Evolutionary conservation across 2,329 filamentous ascomycete genomes (phyloP), one percentile per base, ranked within the genome.

Genomic region (Ceratocystis cacaofunesta): DNA sequence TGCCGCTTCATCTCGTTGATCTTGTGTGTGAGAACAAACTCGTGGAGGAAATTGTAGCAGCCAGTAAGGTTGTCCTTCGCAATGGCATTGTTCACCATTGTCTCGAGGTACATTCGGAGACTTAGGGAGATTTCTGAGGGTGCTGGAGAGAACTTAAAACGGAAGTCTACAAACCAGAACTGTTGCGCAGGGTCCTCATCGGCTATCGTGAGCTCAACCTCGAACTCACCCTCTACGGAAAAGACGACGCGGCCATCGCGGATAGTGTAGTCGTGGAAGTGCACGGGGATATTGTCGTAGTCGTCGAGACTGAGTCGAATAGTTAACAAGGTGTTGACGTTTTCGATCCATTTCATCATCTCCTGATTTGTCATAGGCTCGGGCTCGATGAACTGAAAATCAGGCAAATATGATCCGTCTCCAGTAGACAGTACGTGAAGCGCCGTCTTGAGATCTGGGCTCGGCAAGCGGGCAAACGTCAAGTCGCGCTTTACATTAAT

Each of bases 131-230:
- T 71, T 61, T 78, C 76, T 12, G 74, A 75, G 0, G 88, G 81
- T 0, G 85, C 80, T 1, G 92, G 92, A 7, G 78, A 80, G 73
- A 95, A 99, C 15, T 85, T 77, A 70, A 95, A 91, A 67, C 92
- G 85, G 71, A 97, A 85, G 73, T 97, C 92, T 68, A 97, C 89
- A 72, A 97, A 96, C 80, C 88, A 96, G 72, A 95, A 95, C 71
- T 95, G 92, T 64, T 88, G 87, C 41, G 85, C 79, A 19, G 86
- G 83, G 69, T 94, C 87, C 72, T 97, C 92, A 70, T 92, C 88
- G 19, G 89, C 90, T 68, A 97, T 88, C 0, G 91, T 92, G 63
- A 99, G 81, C 72, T 97, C 94, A 22, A 97, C 84, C 73, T 97
- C 92, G 71, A 96, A 96, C 73, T 97, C 92, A 64, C 84, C 83